Conservation (phyloP, 768 basidiomycete genomes). For the Filobasidium floriforme region DNA sequence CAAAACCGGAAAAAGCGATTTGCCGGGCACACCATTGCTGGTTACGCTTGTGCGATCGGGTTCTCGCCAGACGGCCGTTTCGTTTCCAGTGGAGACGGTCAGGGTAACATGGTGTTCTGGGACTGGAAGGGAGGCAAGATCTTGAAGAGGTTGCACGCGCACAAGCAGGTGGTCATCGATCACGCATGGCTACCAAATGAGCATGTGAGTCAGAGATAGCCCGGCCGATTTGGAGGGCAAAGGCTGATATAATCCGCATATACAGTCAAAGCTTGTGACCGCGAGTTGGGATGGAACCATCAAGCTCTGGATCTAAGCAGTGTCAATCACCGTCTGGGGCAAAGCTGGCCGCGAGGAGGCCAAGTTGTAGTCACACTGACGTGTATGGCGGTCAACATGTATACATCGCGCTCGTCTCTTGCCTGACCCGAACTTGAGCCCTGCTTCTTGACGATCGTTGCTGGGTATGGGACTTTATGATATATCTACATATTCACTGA, state of each 20-base stretch:
- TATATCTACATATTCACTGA: too few relatives aligned
- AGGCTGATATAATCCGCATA: slow-evolving; percentile 17
- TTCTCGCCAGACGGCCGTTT: slow-evolving; percentile 98
- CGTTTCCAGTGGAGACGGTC: slow-evolving; percentile 92
- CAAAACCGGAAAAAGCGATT: slow-evolving; percentile 99
- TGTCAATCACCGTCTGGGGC: background rate
- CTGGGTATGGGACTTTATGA: too few relatives aligned
- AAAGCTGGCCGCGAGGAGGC: background rate
- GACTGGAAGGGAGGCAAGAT: slow-evolving; percentile 99
- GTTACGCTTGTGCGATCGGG: slow-evolving; percentile 92
- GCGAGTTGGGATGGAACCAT: slow-evolving; percentile 97
- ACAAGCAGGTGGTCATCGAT: slow-evolving; percentile 92
- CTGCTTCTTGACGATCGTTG: too few relatives aligned
- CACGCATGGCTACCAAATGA: slow-evolving; percentile 99
- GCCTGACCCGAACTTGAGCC: too few relatives aligned
- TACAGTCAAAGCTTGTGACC: slow-evolving; percentile 88
- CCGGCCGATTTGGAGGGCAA: too few relatives aligned
- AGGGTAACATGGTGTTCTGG: slow-evolving; percentile 96
- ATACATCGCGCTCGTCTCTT: too few relatives aligned
- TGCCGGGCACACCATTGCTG: slow-evolving; percentile 91
- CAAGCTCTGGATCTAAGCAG: slow-evolving; percentile 70
- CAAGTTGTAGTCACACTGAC: too few relatives aligned
- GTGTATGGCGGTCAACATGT: too few relatives aligned
- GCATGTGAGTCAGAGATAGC: slow-evolving; percentile 56
- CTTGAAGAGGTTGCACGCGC: slow-evolving; percentile 78